Percentiles rank a stretch among this genome's conserved stretches.
phyloP scores from a whole-genome alignment of 2,329 filamentous ascomycete species.

The Cephalotrichum gorgonifer region DNA sequence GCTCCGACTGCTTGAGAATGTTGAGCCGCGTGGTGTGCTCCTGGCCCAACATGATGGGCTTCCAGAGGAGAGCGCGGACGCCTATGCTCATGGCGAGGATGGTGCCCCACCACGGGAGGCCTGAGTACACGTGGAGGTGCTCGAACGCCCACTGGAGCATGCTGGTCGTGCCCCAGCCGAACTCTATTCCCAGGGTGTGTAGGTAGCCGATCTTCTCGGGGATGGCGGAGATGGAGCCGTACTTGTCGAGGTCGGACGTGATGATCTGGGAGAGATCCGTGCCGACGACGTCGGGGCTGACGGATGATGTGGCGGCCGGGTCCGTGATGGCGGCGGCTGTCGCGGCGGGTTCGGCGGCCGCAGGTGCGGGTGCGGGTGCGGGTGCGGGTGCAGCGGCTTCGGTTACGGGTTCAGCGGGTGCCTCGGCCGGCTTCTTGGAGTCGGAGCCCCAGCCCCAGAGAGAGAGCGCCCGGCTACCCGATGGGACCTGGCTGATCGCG shows the following conservation, averaged over 20 bases:
- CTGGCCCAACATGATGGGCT: conserved; percentile 51
- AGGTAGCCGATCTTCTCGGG: conserved; percentile 76
- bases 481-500: conserved; percentile 6
- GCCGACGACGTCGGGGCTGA: conserved; percentile 12
- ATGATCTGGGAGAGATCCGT: conserved; percentile 9
- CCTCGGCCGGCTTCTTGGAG: background rate
- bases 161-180: conserved; percentile 69
- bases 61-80: conserved; percentile 55
- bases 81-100: conserved; percentile 56
- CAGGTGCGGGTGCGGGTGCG: conserved; percentile 9
- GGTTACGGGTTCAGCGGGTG: conserved; percentile 3
- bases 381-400: conserved; percentile 9
- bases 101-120: conserved; percentile 73
- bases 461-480: conserved; percentile 7
- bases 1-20: conserved; percentile 38
- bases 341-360: conserved; percentile 9
- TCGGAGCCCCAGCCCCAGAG: conserved; percentile 4
- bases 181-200: conserved; percentile 73
- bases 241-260: conserved; percentile 12
- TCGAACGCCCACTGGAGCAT: conserved; percentile 69
- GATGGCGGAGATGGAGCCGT: conserved; percentile 35
- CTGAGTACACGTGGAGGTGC: conserved; percentile 66
- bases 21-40: conserved; percentile 54
- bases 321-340: conserved; percentile 9
- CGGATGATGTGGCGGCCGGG: conserved; percentile 8